Base-by-base conservation (phyloP, 2,329 filamentous ascomycete species). In the Pseudogymnoascus sp. region DNA sequence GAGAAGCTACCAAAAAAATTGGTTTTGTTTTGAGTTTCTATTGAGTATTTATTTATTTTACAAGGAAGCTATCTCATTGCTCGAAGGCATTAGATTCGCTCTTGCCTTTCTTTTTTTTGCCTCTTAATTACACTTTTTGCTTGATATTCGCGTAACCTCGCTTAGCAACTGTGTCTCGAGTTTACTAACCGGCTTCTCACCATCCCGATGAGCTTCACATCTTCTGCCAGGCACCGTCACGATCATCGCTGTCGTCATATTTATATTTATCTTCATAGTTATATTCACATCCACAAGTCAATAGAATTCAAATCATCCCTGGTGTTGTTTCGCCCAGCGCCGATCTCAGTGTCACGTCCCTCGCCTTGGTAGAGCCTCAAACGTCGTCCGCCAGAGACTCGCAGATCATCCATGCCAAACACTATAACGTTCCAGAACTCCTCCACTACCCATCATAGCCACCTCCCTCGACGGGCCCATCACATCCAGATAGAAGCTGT, bases 1-100 rank as follows among this genome's bases (percentile, higher is more conserved):
- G 87, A 89, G 86, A 87, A 84, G 82, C 85, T 84, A 82, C 81
- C 80, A 19, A 19, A 19, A 19, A 19, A 81, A 79, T 85, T 12
- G 19, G 19, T 43, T 43, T 43, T 43, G 11, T 12, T 26, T 46
- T 46, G 2, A 14, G 19, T 46, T 43, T 46, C 41, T 26, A 70
- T 16, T 19, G 19, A 2, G 22, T 10, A 10, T 46, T 6, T 24
- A 26, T 26, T 46, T 26, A 26, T 6, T 24, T 24, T 26, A 14
- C 6, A 6, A 8, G 1, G 22, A 46, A 22, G 19, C 40, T 43
- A 22, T 43, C 38, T 41, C 16, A 64, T 12, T 12, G 5, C 22
- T 22, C 4, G 16, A 22, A 41, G 10, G 11, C 26, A 8, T 31
- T 3, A 10, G 8, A 10, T 6, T 31, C 8, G 50, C n/a, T 56